A percentile compares a stretch with the other conserved stretches of the same genome.
phyloP scores from a whole-genome alignment of 345 rosid species.

The Abelmoschus esculentus region DNA sequence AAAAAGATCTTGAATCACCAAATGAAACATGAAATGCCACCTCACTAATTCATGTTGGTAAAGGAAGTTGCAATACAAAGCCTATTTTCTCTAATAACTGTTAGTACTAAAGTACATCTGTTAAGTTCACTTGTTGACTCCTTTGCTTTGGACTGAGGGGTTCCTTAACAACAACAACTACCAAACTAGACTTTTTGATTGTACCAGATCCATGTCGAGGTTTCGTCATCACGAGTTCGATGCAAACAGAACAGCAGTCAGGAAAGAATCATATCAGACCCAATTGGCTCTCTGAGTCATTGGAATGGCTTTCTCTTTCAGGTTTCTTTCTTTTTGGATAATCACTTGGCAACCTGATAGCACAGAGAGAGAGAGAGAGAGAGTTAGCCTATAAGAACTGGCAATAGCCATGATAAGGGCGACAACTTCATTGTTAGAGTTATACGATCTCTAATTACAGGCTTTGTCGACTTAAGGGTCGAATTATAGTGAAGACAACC shows the following conservation, averaged over 20 bases:
- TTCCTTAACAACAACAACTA: slow-evolving; percentile 3
- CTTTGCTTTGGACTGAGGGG: background rate
- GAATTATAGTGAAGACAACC: background rate
- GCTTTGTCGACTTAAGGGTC: background rate
- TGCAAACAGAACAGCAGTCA: slow-evolving; percentile 4
- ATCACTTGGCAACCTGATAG: slow-evolving; percentile 53
- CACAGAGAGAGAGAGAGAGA: background rate
- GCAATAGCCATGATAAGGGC: background rate
- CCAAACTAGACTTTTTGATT: slow-evolving; percentile 27
- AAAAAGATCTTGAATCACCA: background rate
- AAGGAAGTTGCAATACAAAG: background rate
- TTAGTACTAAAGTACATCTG: slow-evolving; percentile 12
- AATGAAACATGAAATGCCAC: background rate
- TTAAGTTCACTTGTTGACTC: slow-evolving; percentile 6
- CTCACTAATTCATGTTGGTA: background rate
- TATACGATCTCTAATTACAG: background rate
- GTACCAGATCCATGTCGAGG: slow-evolving; percentile 14
- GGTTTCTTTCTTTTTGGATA: slow-evolving; percentile 45
- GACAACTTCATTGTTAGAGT: background rate
- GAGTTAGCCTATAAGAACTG: background rate
- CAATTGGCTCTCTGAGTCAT: slow-evolving; percentile 34
- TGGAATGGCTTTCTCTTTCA: slow-evolving; percentile 41
- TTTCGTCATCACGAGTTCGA: slow-evolving; percentile 16
- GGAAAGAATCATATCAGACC: slow-evolving; percentile 19
- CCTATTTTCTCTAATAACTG: slow-evolving; percentile 1